Percentiles rank a stretch among this genome's conserved stretches.
Conservation (phyloP, 768 basidiomycete species). For the Collybia sp. region DNA sequence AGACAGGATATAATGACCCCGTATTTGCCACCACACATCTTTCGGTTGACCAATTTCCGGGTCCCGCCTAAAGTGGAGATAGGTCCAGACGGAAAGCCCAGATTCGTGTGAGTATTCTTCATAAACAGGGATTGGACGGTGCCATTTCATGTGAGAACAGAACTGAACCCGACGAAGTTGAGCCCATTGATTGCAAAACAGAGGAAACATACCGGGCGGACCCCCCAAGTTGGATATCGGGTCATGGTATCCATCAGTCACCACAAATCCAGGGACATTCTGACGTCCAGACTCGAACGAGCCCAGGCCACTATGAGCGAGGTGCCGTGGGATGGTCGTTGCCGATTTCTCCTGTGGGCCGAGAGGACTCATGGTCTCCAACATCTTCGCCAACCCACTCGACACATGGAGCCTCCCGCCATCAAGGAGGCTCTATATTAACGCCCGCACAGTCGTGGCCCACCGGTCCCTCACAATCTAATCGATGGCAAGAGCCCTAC, state of each 20-base stretch:
- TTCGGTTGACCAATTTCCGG: conserved; percentile 77
- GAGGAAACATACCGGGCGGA: conserved; percentile 42
- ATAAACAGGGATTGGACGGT: neutral
- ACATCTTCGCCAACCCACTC: conserved; percentile 20
- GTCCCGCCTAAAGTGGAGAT: conserved; percentile 78
- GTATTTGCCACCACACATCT: conserved; percentile 71
- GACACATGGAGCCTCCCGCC: conserved; percentile 20
- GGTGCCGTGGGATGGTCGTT: conserved; percentile 24
- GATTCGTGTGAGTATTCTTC: conserved; percentile 52
- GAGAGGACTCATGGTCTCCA: conserved; percentile 18
- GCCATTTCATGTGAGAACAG: conserved; percentile 24
- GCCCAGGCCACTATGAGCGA: conserved; percentile 6
- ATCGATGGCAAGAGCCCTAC: conserved; percentile 35
- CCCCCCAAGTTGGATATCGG: conserved; percentile 31
- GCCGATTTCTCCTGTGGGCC: conserved; percentile 1
- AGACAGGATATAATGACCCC: conserved; percentile 69
- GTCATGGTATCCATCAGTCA: conserved; percentile 11
- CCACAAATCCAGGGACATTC: conserved; percentile 9
- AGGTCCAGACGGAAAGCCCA: conserved; percentile 61
- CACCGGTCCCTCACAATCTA: conserved; percentile 27
- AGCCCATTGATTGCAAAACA: conserved; percentile 40
- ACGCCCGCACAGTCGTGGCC: conserved; percentile 30
- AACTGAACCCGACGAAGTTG: conserved; percentile 31
- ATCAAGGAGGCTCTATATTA: conserved; percentile 19
- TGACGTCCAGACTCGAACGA: too few relatives aligned